Conservation (phyloP, 805 yeast genomes). For the Monosporozyma siamensis region DNA sequence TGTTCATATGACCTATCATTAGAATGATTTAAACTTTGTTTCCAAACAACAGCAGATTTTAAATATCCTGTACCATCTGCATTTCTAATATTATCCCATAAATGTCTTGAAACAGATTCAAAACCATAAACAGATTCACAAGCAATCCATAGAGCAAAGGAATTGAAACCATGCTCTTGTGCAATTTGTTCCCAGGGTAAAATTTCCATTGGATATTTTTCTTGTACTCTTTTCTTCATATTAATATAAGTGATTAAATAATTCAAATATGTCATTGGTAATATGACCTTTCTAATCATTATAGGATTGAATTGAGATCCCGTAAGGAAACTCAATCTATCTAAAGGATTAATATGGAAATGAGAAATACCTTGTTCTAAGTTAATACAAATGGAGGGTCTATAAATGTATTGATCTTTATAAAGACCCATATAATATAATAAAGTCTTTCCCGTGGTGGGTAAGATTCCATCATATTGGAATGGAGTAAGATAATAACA, state of each 20-base stretch:
- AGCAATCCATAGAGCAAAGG: constrained; percentile 9
- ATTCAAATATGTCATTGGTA: constrained; percentile 15
- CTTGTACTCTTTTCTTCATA: constrained; percentile 12
- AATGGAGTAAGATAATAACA: constrained; percentile 13
- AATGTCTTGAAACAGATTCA: constrained; percentile 7
- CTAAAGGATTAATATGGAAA: constrained; percentile 23
- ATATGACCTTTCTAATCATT: constrained; percentile 55
- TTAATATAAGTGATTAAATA: constrained; percentile 14
- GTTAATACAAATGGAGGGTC: constrained; percentile 16
- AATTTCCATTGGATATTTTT: constrained; percentile 8
- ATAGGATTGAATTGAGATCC: constrained; percentile 81
- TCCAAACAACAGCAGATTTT: constrained; percentile 18
- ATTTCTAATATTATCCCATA: constrained; percentile 15
- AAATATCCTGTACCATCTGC: constrained; percentile 13
- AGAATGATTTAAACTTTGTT: constrained; percentile 7
- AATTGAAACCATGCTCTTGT: constrained; percentile 10
- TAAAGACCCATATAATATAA: constrained; percentile 3
- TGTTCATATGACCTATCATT: constrained; percentile 4
- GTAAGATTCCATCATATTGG: background rate
- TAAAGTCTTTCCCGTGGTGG: background rate
- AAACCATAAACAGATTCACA: constrained; percentile 12
- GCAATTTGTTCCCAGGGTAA: constrained; percentile 16
- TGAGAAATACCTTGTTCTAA: constrained; percentile 15
- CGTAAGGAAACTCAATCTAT: constrained; percentile 44
- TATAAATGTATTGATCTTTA: constrained; percentile 7